phyloP scores from a whole-genome alignment of 2,329 filamentous ascomycete species.

The Xylariaceae sp. region DNA sequence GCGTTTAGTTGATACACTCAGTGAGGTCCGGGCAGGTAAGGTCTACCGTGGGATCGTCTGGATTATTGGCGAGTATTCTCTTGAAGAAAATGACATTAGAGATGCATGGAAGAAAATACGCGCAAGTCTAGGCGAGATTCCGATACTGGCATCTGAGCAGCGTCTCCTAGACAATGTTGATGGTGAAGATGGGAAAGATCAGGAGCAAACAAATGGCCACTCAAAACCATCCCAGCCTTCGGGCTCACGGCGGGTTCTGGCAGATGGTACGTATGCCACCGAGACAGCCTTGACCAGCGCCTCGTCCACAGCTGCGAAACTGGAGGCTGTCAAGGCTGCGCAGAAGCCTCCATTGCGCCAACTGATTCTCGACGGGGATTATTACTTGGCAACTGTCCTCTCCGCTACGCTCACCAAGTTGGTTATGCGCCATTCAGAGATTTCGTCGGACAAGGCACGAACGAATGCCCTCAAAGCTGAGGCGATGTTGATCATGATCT shows the following conservation, averaged over 20 bases:
- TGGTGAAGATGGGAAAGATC: constrained; percentile 64
- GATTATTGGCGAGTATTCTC: constrained; percentile 97
- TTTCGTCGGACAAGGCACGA: constrained; percentile 81
- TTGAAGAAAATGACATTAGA: constrained; percentile 91
- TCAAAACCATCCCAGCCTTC: constrained; percentile 76
- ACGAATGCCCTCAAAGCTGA: constrained; percentile 95
- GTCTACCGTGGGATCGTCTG: constrained; percentile 96
- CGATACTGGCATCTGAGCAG: constrained; percentile 94
- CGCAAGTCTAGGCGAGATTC: constrained; percentile 92
- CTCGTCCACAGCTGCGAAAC: constrained; percentile 84
- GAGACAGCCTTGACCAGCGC: constrained; percentile 95
- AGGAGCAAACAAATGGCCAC: constrained; percentile 78
- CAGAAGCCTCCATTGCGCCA: constrained; percentile 95
- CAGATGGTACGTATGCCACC: constrained; percentile 96
- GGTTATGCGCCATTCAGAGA: constrained; percentile 95
- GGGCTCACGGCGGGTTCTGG: constrained; percentile 88
- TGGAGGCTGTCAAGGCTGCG: constrained; percentile 96
- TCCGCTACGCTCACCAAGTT: constrained; percentile 95
- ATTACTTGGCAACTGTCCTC: constrained; percentile 93
- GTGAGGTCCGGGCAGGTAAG: constrained; percentile 94
- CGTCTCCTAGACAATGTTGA: constrained; percentile 86
- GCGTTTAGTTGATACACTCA: constrained; percentile 85
- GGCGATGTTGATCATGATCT: constrained; percentile 99
- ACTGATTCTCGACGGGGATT: constrained; percentile 95
- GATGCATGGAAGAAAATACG: constrained; percentile 97